Base-by-base conservation (phyloP, 805 yeast genomes). In the Candida odintsovae region DNA sequence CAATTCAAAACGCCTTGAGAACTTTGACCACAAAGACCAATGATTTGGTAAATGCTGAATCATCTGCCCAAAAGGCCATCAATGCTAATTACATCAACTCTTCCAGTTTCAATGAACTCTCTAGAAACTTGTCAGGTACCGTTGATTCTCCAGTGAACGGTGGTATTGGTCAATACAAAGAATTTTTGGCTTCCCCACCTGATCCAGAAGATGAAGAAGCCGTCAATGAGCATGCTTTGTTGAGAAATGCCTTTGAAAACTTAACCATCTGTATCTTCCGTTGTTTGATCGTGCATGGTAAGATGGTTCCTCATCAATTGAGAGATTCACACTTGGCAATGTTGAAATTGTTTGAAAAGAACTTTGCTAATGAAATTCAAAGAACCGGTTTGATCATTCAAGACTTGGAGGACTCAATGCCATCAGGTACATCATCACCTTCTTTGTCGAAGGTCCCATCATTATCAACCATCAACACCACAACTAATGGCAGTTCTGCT, bases 61-160 rank as follows among this genome's bases (percentile, higher is more conserved):
- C 78, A 51, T 66, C 77, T 68, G 75, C 80, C 42, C 71, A 71
- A 54, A 71, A 73, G 56, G 75, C 79, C 3, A 53, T 75, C 45
- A 77, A 72, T 52, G 81, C 78, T 25, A 76, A 75, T 55, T 70
- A 72, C 0, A 78, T 73, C 42, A 68, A 65, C 42, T 59, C 70
- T 3, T 65, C 80, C 0, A 62, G 76, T 25, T 82, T 82, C 61
- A 75, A 76, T 53, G 88, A 81, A 58, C 66, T 86, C 50, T 81
- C 90, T 6, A 72, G 92, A 63, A 80, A 79, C 57, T 68, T 83
- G 46, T 77, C 88, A 3, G 96, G 96, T 38, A 86, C 96, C 0
- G 90, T 90, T 45, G 95, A 88, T 61, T 80, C 96, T 0, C 96
- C 96, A 3, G 92, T 89, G 6, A 89, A 89, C 61, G 97, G 97